Conservation (phyloP, 768 basidiomycete species). For the Sporobolomyces roseus region DNA sequence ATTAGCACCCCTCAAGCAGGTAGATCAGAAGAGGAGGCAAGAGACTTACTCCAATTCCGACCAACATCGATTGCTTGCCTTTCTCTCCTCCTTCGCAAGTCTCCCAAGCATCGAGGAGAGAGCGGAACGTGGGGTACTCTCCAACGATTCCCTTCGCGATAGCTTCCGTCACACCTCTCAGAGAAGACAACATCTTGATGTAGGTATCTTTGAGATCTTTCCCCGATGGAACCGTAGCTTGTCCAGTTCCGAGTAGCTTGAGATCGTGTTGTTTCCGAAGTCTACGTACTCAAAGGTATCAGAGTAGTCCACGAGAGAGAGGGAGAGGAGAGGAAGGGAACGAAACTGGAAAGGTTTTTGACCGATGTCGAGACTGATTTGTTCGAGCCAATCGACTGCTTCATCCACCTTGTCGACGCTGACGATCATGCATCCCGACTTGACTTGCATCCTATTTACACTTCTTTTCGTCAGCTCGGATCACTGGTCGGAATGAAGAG, state of each 20-base stretch:
- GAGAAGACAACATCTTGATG: slow-evolving; percentile 41
- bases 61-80: slow-evolving; percentile 24
- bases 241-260: slow-evolving; percentile 22
- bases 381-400: slow-evolving; percentile 40
- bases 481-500: too few species aligned
- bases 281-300: background rate
- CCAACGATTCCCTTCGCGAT: slow-evolving; percentile 39
- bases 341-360: slow-evolving; percentile 39
- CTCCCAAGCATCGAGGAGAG: slow-evolving; percentile 34
- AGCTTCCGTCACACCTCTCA: slow-evolving; percentile 39
- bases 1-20: too few species aligned
- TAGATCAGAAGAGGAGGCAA: background rate
- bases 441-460: slow-evolving; percentile 14
- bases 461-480: background rate
- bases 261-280: slow-evolving; percentile 31
- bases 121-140: slow-evolving; percentile 40
- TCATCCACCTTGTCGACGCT: slow-evolving; percentile 26
- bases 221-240: slow-evolving; percentile 34
- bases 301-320: background rate
- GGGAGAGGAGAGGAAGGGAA: background rate
- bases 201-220: slow-evolving; percentile 41
- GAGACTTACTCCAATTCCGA: slow-evolving; percentile 29
- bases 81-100: slow-evolving; percentile 9
- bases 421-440: slow-evolving; percentile 31
- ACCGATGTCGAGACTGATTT: slow-evolving; percentile 35